Evolutionary conservation across 2,329 filamentous ascomycete species (phyloP).

Genomic region (Plenodomus lindquistii): DNA sequence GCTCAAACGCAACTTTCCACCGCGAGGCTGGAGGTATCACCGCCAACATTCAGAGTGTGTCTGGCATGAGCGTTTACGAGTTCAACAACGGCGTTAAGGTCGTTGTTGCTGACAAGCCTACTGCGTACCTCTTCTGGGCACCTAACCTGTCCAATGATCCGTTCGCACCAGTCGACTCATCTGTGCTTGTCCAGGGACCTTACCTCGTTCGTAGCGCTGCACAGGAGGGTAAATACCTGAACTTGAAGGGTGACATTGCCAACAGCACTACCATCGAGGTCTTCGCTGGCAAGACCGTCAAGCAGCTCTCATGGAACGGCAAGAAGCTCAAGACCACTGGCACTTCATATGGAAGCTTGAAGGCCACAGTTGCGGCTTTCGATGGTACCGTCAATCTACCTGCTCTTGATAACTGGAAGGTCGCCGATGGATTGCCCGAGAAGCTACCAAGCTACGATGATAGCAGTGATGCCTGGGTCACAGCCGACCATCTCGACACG

Average conservation of each 20-base stretch:
- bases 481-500: constrained; percentile 43
- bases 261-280: constrained; percentile 44
- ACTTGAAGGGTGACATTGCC: constrained; percentile 42
- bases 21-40: constrained; percentile 43
- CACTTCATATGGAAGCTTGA: constrained; percentile 45
- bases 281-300: constrained; percentile 34
- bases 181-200: constrained; percentile 47
- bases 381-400: constrained; percentile 44
- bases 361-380: constrained; percentile 31
- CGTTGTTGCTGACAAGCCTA: constrained; percentile 43
- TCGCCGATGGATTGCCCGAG: constrained; percentile 56
- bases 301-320: constrained; percentile 46
- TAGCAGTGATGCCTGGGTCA: constrained; percentile 49
- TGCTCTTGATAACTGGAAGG: constrained; percentile 52
- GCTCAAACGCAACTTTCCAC: constrained; percentile 50
- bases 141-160: constrained; percentile 46
- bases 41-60: constrained; percentile 34
- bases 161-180: constrained; percentile 44
- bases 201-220: constrained; percentile 45
- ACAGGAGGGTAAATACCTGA: constrained; percentile 25
- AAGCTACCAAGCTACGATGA: constrained; percentile 50
- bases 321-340: constrained; percentile 30
- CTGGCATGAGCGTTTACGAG: constrained; percentile 39
- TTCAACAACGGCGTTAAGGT: constrained; percentile 45
- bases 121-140: constrained; percentile 47